Conservation (phyloP, 2,329 filamentous ascomycete genomes). For the Calonectria fujianensis region DNA sequence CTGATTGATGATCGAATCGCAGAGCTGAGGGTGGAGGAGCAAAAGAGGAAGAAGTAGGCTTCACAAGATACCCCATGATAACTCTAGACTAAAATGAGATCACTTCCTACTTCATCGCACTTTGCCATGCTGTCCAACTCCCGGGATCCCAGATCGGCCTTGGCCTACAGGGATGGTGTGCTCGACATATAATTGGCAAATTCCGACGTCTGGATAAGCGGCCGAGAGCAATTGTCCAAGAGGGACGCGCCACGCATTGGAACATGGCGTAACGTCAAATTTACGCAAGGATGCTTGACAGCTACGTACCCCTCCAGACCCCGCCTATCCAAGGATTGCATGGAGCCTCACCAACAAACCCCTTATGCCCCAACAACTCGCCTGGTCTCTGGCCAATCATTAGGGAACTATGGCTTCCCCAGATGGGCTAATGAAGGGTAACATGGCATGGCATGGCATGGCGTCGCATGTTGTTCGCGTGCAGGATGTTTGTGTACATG, state of each 20-base stretch:
- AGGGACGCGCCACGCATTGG: slow-evolving; percentile 35
- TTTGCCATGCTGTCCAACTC: neutral
- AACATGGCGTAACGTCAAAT: slow-evolving; percentile 27
- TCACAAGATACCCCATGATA: slow-evolving; percentile 34
- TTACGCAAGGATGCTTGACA: slow-evolving; percentile 12
- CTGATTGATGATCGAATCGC: slow-evolving; percentile 85
- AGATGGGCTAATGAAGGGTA: slow-evolving; percentile 21
- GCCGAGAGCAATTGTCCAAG: slow-evolving; percentile 31
- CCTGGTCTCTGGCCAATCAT: slow-evolving; percentile 24
- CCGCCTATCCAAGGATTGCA: slow-evolving; percentile 35
- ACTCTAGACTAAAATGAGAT: slow-evolving; percentile 35
- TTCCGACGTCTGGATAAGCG: neutral
- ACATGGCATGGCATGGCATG: slow-evolving; percentile 23
- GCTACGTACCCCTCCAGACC: slow-evolving; percentile 31
- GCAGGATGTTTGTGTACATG: neutral
- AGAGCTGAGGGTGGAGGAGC: slow-evolving; percentile 53
- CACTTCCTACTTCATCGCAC: slow-evolving; percentile 7
- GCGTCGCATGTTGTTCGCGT: slow-evolving; percentile 29
- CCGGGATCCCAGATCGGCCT: slow-evolving; percentile 5
- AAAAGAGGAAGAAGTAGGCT: slow-evolving; percentile 41
- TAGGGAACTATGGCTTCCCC: slow-evolving; percentile 19
- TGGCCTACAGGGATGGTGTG: neutral
- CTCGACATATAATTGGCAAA: slow-evolving; percentile 27
- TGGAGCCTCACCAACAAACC: slow-evolving; percentile 41
- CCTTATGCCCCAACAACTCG: slow-evolving; percentile 41